These are phyloP conservation scores for Trichoderma orchidacearum DNA, from an alignment of 495 filamentous ascomycete species.

Conservation along the genomic window DNA sequence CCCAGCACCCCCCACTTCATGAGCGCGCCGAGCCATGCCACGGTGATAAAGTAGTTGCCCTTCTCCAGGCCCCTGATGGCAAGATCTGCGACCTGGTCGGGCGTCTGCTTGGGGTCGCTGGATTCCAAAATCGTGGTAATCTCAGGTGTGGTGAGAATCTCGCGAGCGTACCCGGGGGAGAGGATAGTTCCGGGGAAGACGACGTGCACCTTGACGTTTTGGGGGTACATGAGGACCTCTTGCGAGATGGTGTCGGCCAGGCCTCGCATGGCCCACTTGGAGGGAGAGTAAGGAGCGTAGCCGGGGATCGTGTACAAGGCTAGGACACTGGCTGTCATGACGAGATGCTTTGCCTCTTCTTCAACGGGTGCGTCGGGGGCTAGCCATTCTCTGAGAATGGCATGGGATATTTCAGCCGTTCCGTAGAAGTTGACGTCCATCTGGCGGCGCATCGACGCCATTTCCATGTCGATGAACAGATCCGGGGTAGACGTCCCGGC, in stretches of 20 bases:
- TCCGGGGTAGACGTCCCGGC: conserved; percentile 65
- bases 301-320: conserved; percentile 68
- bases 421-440: conserved; percentile 92
- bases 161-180: conserved; percentile 59
- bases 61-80: conserved; percentile 64
- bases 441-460: conserved; percentile 54
- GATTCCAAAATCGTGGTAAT: conserved; percentile 75
- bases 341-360: conserved; percentile 53
- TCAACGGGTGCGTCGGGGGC: conserved; percentile 25
- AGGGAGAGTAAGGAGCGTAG: conserved; percentile 75
- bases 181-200: conserved; percentile 78
- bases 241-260: conserved; percentile 72
- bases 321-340: conserved; percentile 72
- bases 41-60: conserved; percentile 65
- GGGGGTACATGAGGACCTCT: conserved; percentile 70
- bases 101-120: conserved; percentile 62
- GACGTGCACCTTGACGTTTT: conserved; percentile 64
- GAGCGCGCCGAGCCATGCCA: conserved; percentile 50
- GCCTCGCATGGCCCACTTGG: conserved; percentile 73
- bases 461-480: conserved; percentile 55
- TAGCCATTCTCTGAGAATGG: conserved; percentile 46
- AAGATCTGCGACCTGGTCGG: conserved; percentile 57
- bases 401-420: conserved; percentile 74
- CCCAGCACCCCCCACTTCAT: conserved; percentile 50
- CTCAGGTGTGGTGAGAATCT: conserved; percentile 69